phyloP scores from a whole-genome alignment of 768 basidiomycete genomes.

The Thelephora aurantiotincta region DNA sequence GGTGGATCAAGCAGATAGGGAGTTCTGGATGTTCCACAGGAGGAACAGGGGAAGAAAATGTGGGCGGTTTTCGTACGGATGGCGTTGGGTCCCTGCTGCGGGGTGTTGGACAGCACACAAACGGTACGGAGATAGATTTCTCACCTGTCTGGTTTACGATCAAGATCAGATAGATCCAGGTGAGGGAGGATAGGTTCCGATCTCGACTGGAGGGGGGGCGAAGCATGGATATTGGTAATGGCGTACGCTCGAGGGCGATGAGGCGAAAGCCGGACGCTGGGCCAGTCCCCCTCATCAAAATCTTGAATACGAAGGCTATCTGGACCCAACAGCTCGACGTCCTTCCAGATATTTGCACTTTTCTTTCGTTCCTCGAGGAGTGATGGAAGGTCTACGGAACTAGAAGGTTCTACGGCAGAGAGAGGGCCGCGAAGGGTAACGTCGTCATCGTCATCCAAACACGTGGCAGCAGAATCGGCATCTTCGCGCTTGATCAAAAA shows the following conservation, averaged over 20 bases:
- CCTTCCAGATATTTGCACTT: slow-evolving; percentile 24
- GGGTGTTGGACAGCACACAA: background rate
- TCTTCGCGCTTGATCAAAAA: slow-evolving; percentile 20
- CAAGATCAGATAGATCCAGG: background rate
- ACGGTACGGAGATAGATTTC: background rate
- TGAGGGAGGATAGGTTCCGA: background rate
- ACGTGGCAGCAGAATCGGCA: slow-evolving; percentile 9
- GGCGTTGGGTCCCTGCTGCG: background rate
- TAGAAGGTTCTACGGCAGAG: background rate
- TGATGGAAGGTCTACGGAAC: background rate
- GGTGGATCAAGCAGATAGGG: slow-evolving; percentile 55
- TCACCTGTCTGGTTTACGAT: background rate
- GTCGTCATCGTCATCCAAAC: slow-evolving; percentile 7
- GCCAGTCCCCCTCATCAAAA: slow-evolving; percentile 25
- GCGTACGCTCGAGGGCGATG: background rate
- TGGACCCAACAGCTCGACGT: slow-evolving; percentile 30
- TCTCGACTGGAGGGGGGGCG: background rate
- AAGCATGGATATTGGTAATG: background rate
- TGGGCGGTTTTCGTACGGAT: background rate
- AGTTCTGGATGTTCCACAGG: slow-evolving; percentile 6
- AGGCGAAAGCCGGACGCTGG: background rate
- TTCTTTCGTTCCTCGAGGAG: slow-evolving; percentile 5
- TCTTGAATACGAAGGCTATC: slow-evolving; percentile 28
- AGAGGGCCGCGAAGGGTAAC: slow-evolving; percentile 1
- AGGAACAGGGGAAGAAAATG: background rate